Evolutionary conservation across 768 basidiomycete genomes (phyloP).

Genomic region (Lactarius deliciosus): DNA sequence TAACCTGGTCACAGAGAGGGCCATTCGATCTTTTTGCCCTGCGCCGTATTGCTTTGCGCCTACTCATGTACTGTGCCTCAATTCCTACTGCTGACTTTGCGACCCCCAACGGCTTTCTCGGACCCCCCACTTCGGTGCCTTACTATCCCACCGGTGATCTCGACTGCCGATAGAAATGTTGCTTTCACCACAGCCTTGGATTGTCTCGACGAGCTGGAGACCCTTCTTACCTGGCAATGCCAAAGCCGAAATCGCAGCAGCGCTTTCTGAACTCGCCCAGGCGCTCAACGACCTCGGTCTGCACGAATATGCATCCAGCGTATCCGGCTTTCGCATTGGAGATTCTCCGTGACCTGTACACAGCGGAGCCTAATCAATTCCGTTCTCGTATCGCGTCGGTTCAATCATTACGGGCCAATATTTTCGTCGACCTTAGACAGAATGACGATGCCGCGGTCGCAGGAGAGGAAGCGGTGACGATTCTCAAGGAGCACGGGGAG

Average conservation of each 20-base stretch:
- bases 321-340: slow-evolving; percentile 10
- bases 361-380: not conserved
- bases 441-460: slow-evolving; percentile 10
- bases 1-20: not conserved
- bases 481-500: not conserved
- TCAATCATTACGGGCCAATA: slow-evolving; percentile 12
- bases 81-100: slow-evolving; percentile 14
- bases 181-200: slow-evolving; percentile 15
- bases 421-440: slow-evolving; percentile 13
- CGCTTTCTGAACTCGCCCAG: slow-evolving; percentile 13
- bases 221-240: not conserved
- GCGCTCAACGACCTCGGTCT: slow-evolving; percentile 24
- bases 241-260: not conserved
- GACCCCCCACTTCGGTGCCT: not conserved
- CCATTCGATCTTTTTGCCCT: not conserved
- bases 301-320: slow-evolving; percentile 4
- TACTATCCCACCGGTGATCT: slow-evolving; percentile 22
- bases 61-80: slow-evolving; percentile 20
- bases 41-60: slow-evolving; percentile 14
- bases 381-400: slow-evolving; percentile 1
- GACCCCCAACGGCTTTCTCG: slow-evolving; percentile 17
- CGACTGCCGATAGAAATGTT: not conserved
- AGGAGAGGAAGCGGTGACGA: slow-evolving; percentile 6
- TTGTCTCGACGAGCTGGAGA: slow-evolving; percentile 8
- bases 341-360: not conserved